These are phyloP conservation scores for Phaseolus coccineus DNA, from an alignment of 331 rosid genomes.

Conservation along the genomic window DNA sequence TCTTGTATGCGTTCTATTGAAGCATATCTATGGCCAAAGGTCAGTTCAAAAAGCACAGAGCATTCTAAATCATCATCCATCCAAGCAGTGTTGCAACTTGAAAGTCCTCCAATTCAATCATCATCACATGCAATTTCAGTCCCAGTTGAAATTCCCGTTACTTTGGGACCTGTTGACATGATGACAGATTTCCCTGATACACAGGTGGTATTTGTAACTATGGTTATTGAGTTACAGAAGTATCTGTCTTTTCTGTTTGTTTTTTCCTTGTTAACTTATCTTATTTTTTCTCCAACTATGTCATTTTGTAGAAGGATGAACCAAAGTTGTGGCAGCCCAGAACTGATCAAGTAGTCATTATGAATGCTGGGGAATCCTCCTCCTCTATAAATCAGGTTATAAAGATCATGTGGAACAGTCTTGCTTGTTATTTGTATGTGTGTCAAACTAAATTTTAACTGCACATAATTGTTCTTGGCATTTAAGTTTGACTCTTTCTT, in stretches of 20 bases:
- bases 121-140: constrained; percentile 59
- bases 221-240: constrained; percentile 23
- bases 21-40: constrained; percentile 80
- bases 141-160: constrained; percentile 49
- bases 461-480: background rate
- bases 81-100: constrained; percentile 53
- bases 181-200: constrained; percentile 57
- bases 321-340: constrained; percentile 40
- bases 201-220: constrained; percentile 55
- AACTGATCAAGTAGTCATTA: constrained; percentile 50
- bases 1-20: constrained; percentile 77
- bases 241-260: constrained; percentile 17
- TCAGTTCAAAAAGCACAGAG: constrained; percentile 50
- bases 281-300: background rate
- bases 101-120: constrained; percentile 55
- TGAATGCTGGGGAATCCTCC: constrained; percentile 53
- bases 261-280: constrained; percentile 17
- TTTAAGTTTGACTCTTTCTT: background rate
- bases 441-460: background rate
- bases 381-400: constrained; percentile 56
- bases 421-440: constrained; percentile 15
- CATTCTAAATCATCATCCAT: constrained; percentile 44
- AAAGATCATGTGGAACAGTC: constrained; percentile 25
- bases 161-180: constrained; percentile 50
- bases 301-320: constrained; percentile 57